Evolutionary conservation across 352 stramenopile genomes (phyloP).

Genomic region (Aphanomyces stellatus): DNA sequence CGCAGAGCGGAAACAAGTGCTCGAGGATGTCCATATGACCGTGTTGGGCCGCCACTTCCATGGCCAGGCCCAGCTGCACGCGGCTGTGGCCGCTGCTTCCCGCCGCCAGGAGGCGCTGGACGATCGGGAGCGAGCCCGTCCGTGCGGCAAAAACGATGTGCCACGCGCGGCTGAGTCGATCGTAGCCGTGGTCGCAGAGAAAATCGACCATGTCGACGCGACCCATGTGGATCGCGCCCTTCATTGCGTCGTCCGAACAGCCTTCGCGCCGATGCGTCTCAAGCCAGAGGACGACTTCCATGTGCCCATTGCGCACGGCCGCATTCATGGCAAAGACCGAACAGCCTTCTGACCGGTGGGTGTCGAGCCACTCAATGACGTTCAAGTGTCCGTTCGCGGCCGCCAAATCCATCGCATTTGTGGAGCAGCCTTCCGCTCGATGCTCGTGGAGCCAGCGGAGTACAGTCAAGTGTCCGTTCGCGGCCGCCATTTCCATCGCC

Average conservation of each 20-base stretch:
- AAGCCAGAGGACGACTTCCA: constrained; percentile 17
- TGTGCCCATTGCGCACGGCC: background rate
- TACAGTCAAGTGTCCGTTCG: background rate
- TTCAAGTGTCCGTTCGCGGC: constrained; percentile 16
- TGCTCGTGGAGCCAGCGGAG: background rate
- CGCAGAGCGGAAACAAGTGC: background rate
- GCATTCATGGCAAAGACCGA: background rate
- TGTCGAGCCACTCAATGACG: constrained; percentile 13
- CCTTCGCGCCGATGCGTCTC: background rate
- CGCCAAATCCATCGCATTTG: constrained; percentile 4
- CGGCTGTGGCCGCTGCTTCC: background rate
- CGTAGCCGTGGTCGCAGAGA: constrained; percentile 7
- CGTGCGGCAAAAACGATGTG: background rate
- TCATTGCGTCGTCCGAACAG: background rate
- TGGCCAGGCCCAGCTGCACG: background rate
- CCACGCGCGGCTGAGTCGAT: background rate
- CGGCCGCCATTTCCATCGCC: background rate
- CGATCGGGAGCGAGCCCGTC: background rate
- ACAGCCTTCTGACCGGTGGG: constrained; percentile 2
- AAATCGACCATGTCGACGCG: background rate
- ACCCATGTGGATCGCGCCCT: background rate
- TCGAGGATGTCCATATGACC: background rate
- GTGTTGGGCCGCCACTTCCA: background rate
- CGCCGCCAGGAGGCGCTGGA: background rate
- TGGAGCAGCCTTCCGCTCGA: background rate